Conservation (phyloP, 2,329 filamentous ascomycete species). For the Fusarium camptoceras region DNA sequence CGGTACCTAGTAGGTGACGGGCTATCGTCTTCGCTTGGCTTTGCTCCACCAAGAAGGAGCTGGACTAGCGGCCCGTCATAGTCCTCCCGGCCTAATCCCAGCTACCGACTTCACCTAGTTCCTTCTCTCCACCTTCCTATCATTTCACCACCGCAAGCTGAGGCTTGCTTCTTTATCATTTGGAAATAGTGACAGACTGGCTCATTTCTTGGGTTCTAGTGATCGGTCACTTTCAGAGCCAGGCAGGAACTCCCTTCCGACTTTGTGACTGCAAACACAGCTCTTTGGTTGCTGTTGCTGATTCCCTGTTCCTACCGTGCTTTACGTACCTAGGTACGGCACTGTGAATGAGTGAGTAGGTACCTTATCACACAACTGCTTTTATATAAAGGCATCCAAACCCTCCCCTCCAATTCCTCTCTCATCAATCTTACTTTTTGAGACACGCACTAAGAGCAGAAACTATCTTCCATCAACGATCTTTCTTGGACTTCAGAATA, state of each 20-base stretch:
- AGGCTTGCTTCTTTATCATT: slow-evolving; percentile 4
- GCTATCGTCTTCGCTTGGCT: slow-evolving; percentile 1
- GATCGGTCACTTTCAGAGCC: neutral
- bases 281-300: neutral
- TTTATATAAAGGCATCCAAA: slow-evolving; percentile 13
- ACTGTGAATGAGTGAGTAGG: neutral
- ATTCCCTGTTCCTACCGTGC: slow-evolving; percentile 3
- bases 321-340: neutral
- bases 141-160: neutral
- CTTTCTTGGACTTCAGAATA: neutral
- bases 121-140: neutral
- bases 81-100: slow-evolving; percentile 6
- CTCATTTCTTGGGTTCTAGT: neutral
- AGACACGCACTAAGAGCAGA: neutral
- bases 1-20: neutral
- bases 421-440: neutral
- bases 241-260: neutral
- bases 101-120: neutral
- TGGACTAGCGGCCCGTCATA: slow-evolving; percentile 14
- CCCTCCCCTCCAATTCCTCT: neutral
- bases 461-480: neutral
- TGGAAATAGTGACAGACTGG: neutral
- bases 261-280: slow-evolving; percentile 2
- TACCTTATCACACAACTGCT: neutral
- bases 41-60: slow-evolving; percentile 24